phyloP scores from a whole-genome alignment of 2,329 filamentous ascomycete species.

The Alternaria gansuensis region DNA sequence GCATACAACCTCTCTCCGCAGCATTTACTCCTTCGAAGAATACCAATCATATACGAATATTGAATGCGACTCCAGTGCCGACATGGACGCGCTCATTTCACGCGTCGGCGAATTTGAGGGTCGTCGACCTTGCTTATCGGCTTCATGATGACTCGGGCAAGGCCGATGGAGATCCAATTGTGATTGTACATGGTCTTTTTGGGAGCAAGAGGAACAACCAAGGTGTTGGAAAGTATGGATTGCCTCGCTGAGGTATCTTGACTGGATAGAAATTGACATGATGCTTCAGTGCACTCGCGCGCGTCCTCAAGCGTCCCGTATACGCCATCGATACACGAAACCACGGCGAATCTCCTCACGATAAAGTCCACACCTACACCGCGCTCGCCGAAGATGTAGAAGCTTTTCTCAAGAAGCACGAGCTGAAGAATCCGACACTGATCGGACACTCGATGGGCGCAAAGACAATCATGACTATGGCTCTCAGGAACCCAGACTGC shows the following conservation, averaged over 20 bases:
- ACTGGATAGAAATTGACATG: background rate
- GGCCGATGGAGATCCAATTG: conserved; percentile 68
- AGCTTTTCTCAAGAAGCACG: conserved; percentile 76
- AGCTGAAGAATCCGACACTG: conserved; percentile 74
- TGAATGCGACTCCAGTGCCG: conserved; percentile 9
- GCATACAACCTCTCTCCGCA: conserved; percentile 24
- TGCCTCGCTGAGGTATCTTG: fast-evolving
- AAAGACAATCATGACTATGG: conserved; percentile 89
- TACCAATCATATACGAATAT: conserved; percentile 14
- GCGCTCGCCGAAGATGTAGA: conserved; percentile 85
- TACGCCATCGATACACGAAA: conserved; percentile 91
- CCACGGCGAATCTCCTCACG: conserved; percentile 88
- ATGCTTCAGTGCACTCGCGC: conserved; percentile 73
- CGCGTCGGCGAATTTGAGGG: conserved; percentile 33
- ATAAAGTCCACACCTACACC: conserved; percentile 77
- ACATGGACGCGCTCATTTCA: conserved; percentile 44
- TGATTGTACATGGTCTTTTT: conserved; percentile 93
- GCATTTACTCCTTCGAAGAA: conserved; percentile 27
- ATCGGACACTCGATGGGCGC: conserved; percentile 98
- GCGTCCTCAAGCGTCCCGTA: conserved; percentile 79
- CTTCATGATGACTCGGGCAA: conserved; percentile 49
- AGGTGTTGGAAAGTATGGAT: conserved; percentile 82
- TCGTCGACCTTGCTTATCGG: conserved; percentile 47
- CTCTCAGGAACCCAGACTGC: conserved; percentile 72
- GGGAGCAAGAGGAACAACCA: conserved; percentile 96